Conservation (phyloP, 768 basidiomycete genomes). For the Trichaptum fuscoviolaceum region DNA sequence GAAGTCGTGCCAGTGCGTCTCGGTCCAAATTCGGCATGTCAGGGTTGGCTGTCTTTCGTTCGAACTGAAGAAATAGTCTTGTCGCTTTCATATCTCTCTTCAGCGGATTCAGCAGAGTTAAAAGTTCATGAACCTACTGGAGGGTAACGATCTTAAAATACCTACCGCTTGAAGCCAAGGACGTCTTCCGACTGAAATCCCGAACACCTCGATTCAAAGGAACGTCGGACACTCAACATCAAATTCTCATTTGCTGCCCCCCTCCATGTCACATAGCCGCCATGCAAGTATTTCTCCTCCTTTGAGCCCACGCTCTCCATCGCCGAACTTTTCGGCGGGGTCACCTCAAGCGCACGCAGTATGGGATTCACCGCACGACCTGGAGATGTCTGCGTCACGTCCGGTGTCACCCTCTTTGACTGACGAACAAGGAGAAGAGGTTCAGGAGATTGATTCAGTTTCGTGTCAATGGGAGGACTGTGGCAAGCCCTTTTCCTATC, state of each 20-base stretch:
- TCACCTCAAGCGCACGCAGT: conserved; percentile 20
- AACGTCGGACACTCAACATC: no score
- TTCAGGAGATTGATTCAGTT: conserved; percentile 42
- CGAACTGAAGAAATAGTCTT: no score
- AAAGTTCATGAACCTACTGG: no score
- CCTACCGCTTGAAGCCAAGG: no score
- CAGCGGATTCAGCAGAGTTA: no score
- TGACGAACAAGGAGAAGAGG: conserved; percentile 17
- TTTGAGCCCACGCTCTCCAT: conserved; percentile 35
- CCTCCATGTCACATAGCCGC: background rate
- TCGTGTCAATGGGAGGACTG: conserved; percentile 86
- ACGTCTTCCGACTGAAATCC: no score
- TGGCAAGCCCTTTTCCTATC: conserved; percentile 62
- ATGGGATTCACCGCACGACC: conserved; percentile 23
- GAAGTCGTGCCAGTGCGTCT: no score
- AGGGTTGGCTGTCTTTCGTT: no score
- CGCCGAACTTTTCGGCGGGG: conserved; percentile 34
- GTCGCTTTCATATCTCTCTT: no score
- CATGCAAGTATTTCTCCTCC: background rate
- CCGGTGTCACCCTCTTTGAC: conserved; percentile 31
- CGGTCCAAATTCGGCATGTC: no score
- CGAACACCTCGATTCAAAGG: no score
- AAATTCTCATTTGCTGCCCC: background rate
- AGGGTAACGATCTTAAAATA: no score
- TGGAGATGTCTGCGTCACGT: conserved; percentile 30